Evolutionary conservation across 768 basidiomycete species (phyloP).

Genomic region (Russula earlei): DNA sequence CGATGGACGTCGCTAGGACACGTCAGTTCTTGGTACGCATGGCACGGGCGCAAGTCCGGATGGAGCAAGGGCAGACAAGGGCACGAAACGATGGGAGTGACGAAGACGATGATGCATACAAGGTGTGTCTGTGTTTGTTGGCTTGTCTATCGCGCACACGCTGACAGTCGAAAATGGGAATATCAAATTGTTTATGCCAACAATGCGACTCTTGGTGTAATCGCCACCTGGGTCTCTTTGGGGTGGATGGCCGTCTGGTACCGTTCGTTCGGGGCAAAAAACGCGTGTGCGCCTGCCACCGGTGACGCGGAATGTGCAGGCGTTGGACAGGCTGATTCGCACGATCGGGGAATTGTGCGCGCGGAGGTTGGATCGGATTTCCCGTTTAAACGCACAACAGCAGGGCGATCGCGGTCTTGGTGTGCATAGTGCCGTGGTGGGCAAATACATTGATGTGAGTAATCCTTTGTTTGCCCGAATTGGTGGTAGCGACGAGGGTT

Average conservation of each 20-base stretch:
- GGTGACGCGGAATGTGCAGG: slow-evolving; percentile 12
- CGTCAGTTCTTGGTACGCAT: background rate
- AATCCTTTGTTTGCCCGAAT: slow-evolving; percentile 11
- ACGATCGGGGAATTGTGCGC: slow-evolving; percentile 15
- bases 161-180: slow-evolving; percentile 7
- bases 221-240: background rate
- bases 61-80: slow-evolving; percentile 8
- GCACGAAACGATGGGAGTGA: background rate
- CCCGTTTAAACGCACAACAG: slow-evolving; percentile 5
- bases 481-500: slow-evolving; percentile 6
- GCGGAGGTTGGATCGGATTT: slow-evolving; percentile 16
- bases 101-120: background rate
- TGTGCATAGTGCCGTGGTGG: slow-evolving; percentile 9
- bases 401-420: slow-evolving; percentile 5
- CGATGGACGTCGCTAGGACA: background rate
- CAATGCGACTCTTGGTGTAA: background rate
- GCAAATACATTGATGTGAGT: slow-evolving; percentile 19
- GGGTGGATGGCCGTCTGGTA: background rate
- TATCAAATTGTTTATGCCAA: slow-evolving; percentile 1
- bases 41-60: slow-evolving; percentile 6
- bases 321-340: slow-evolving; percentile 7
- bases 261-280: slow-evolving; percentile 4
- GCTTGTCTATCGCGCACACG: background rate
- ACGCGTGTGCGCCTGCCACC: slow-evolving; percentile 12
- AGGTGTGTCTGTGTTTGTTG: background rate